Base-by-base conservation (phyloP, 371 early-diverging fungal genomes). In the Apophysomyces elegans region DNA sequence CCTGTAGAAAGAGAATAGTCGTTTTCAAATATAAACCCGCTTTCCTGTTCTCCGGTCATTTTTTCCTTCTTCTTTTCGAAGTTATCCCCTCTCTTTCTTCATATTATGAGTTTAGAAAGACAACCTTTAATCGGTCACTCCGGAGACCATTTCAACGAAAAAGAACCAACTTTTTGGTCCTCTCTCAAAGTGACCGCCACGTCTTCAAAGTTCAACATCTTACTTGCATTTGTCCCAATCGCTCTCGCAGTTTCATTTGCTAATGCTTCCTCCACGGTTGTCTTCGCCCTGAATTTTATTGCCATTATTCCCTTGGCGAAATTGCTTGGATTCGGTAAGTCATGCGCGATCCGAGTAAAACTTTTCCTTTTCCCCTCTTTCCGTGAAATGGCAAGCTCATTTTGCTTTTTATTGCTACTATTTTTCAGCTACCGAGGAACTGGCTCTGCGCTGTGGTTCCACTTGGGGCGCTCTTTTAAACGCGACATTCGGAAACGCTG, bases 281-380 rank as follows among this genome's bases (percentile, higher is more conserved):
- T 85, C 12, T 97, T 95, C 67, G 56, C 85, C 5, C 77, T 95
- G 59, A 97, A 97, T 85, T 95, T 96, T 58, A 80, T 95, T 21
- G 96, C 95, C 14, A 93, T 97, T 61, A 80, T 97, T 35, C 95
- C 96, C 13, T 73, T 96, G 54, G 95, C 96, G 41, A 93, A 93
- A 63, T 68, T 82, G 0, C 64, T 82, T 8, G 81, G 81, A 37
- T 75, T 76, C 35, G 74, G 82, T 79, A 75, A 67, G 32, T 26
- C 32, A 26, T 26, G 32, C 32, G 32, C 32, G 32, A 26, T 26
- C 32, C 32, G 32, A 26, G 32, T 26, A 26, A 26, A 26, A 1
- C 32, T 2, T 26, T 26, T 26, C 32, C 32, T 2, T 26, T 3
- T 26, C 32, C 32, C 32, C 32, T 26, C 32, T 26, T 1, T 26